Percentiles rank a stretch among this genome's conserved stretches.
Evolutionary conservation across 2,329 filamentous ascomycete genomes (phyloP).

Genomic region (Pseudomassariella vexata): DNA sequence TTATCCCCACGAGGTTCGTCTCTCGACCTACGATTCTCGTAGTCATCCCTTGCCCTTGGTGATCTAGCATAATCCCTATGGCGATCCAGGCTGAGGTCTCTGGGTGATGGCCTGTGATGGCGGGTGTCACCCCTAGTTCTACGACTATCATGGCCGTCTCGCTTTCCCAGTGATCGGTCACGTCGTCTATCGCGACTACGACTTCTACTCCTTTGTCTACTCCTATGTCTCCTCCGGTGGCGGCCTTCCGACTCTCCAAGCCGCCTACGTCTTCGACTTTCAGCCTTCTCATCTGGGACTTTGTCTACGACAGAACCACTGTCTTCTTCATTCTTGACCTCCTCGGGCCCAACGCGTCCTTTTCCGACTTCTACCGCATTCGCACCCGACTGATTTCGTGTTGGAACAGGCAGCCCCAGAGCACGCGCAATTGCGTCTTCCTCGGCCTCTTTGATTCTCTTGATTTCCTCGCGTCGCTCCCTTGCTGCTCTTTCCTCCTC

Average conservation of each 20-base stretch:
- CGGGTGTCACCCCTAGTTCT: background rate
- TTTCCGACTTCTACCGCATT: slow-evolving; percentile 62
- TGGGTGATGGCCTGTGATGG: slow-evolving; percentile 33
- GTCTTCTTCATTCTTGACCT: slow-evolving; percentile 12
- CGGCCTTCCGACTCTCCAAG: slow-evolving; percentile 24
- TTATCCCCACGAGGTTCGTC: background rate
- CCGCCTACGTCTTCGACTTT: slow-evolving; percentile 15
- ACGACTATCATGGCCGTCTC: slow-evolving; percentile 6
- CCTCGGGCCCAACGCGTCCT: slow-evolving; percentile 24
- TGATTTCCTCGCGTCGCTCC: slow-evolving; percentile 70
- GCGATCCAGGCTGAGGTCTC: slow-evolving; percentile 17
- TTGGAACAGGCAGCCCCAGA: slow-evolving; percentile 69
- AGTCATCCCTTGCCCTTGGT: slow-evolving; percentile 14
- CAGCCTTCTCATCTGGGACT: slow-evolving; percentile 13
- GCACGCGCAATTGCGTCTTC: slow-evolving; percentile 84
- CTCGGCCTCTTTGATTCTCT: slow-evolving; percentile 81
- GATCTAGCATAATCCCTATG: slow-evolving; percentile 19
- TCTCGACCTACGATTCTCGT: background rate
- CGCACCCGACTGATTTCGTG: slow-evolving; percentile 50
- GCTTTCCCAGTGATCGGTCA: slow-evolving; percentile 20
- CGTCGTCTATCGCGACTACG: slow-evolving; percentile 15
- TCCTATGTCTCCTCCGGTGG: slow-evolving; percentile 27
- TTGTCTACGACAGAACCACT: too few relatives aligned
- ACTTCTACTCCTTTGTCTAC: slow-evolving; percentile 23
- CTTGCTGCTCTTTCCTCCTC: slow-evolving; percentile 52